A percentile compares a stretch with the other conserved stretches of the same genome.
Conservation (phyloP, 345 rosid species). For the Syzygium aqueum region DNA sequence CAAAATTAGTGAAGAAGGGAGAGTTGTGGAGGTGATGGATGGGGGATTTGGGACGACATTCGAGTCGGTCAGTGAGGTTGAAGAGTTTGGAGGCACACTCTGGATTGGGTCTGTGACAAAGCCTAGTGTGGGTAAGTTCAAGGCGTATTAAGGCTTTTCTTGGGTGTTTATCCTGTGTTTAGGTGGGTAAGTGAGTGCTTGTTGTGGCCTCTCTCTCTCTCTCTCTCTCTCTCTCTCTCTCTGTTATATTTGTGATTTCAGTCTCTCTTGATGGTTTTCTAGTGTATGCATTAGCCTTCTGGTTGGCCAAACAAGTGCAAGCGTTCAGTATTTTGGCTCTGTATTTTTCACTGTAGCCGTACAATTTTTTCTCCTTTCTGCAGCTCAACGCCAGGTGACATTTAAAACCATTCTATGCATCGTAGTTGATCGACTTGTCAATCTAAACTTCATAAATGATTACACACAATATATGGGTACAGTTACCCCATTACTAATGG, state of each 20-base stretch:
- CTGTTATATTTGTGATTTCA: background rate
- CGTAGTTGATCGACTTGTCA: background rate
- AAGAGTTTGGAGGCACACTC: constrained; percentile 13
- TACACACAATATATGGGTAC: background rate
- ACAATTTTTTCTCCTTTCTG: background rate
- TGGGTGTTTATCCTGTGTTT: background rate
- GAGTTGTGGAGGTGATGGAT: constrained; percentile 11
- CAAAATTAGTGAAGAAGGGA: constrained; percentile 17
- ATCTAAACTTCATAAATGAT: background rate
- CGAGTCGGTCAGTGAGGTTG: constrained; percentile 33
- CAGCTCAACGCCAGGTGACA: background rate
- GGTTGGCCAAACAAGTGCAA: too few relatives aligned
- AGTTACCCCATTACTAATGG: background rate
- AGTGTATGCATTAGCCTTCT: background rate
- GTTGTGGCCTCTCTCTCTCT: too few relatives aligned
- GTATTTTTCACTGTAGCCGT: background rate
- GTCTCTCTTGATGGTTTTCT: background rate
- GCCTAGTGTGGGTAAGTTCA: constrained; percentile 19
- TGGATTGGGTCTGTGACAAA: constrained; percentile 30
- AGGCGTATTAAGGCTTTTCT: background rate
- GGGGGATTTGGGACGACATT: constrained; percentile 16
- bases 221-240: background rate
- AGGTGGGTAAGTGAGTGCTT: background rate
- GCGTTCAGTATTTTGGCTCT: background rate
- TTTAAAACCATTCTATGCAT: background rate